Evolutionary conservation across 305 asterid species (phyloP), one percentile per base, ranked within the genome.

Genomic region (Plantago coronopus): DNA sequence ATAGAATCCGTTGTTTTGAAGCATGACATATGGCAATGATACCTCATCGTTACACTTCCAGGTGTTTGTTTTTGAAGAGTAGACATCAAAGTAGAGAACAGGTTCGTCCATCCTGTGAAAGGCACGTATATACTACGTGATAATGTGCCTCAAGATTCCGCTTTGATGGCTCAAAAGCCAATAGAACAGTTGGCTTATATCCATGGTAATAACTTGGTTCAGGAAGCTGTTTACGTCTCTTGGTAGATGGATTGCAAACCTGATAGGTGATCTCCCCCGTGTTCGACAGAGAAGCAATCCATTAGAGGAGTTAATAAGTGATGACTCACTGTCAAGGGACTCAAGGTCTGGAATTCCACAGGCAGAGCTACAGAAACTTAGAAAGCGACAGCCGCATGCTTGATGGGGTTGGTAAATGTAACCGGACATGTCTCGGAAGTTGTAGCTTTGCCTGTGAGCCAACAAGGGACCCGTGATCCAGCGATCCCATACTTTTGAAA

Each of bases 401-500:
- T 46, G 17, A 22, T 50, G 22, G 3, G 18, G 20, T 55, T 69
- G 66, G 34, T 21, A 38, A 22, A 74, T 57, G 70, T 48, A 82
- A 48, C 93, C 87, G 0, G 85, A 84, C 9, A 80, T 12, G 7
- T 62, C 21, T 20, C 65, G 68, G 76, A 54, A 82, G 25, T 22
- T 49, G 77, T 51, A 59, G 56, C 89, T 82, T 57, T 82, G 89
- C 57, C 57, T 64, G 72, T 62, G 73, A 23, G 76, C 72, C 3
- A 82, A 40, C 13, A 82, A 49, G 43, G 89, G 86, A 45, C 55
- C n/a, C 25, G 17, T 51, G 17, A 80, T 74, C 77, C 85, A 42
- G 9, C 9, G 47, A 38, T 76, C 62, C 87, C 85, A 84, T 22
- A 72, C 85, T 61, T 56, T 84, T 2, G 87, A 79, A 9, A 84